Evolutionary conservation across 2,329 filamentous ascomycete genomes (phyloP).

Genomic region (Monosporascus sp.): DNA sequence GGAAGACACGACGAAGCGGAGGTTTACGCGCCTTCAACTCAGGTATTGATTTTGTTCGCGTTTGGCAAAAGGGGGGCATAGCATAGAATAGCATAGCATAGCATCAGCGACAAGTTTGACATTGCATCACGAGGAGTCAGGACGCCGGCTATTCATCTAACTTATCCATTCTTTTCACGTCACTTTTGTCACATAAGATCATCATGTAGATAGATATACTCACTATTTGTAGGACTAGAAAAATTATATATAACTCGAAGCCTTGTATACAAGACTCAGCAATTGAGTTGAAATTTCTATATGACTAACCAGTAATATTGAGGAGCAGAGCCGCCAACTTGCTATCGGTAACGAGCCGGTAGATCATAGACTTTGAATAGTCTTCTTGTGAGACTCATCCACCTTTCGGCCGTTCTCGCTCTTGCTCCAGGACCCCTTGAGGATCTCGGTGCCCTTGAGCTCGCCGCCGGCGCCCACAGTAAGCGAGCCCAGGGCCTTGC

Average conservation of each 20-base stretch:
- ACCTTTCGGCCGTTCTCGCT: constrained; percentile 14
- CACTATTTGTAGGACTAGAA: no score
- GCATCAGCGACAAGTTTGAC: neutral
- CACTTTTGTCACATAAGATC: neutral
- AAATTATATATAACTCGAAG: no score
- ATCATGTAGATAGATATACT: no score
- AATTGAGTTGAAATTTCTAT: no score
- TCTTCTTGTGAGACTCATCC: constrained; percentile 12
- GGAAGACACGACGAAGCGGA: constrained; percentile 17
- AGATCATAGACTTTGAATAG: constrained; percentile 18
- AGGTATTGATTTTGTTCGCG: constrained; percentile 12
- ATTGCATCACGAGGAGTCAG: neutral
- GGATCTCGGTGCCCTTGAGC: constrained; percentile 31
- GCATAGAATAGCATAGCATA: neutral
- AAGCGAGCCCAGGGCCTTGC: constrained; percentile 34
- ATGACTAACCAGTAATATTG: no score
- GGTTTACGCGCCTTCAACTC: constrained; percentile 19
- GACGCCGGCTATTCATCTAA: neutral
- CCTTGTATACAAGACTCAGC: no score
- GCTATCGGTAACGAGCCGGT: neutral
- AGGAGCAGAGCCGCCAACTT: no score
- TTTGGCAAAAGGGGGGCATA: neutral
- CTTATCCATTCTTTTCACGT: neutral
- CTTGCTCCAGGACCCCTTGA: constrained; percentile 31
- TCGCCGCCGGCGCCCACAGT: constrained; percentile 33